Base-by-base conservation (phyloP, 2,329 filamentous ascomycete genomes). In the Colletotrichum abscissum region DNA sequence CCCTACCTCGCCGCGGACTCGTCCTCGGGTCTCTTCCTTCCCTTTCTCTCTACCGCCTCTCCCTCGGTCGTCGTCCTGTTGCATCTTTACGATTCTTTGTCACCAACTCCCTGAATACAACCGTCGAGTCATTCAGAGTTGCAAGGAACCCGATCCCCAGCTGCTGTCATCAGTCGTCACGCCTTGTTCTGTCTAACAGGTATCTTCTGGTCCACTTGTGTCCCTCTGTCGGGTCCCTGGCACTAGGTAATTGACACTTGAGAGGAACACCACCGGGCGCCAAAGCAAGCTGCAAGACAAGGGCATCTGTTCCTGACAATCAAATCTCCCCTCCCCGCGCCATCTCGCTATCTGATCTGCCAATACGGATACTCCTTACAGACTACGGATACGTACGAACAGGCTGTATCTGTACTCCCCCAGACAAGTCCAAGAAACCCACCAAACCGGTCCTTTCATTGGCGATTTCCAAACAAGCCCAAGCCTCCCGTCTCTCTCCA, bases 21-120 rank as follows among this genome's bases (percentile, higher is more conserved):
- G 52, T 62, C 59, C 24, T 52, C 55, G 42, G 8, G 19, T 8
- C 55, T 62, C 30, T 68, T 60, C 6, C 11, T 7, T 16, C 28
- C 55, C 60, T 26, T 22, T 30, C 62, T 62, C 58, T 46, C 26
- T 46, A 67, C 73, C 65, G 70, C 73, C 59, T 65, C 56, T 68
- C 70, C 70, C 73, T 69, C 73, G 69, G 73, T 75, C 69, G 60
- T 60, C 70, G 49, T 35, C 35, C 46, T 69, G 59, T 56, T 59
- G 55, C 46, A 28, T 60, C 33, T 12, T 38, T 57, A 24, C 62
- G n/a, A 24, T 60, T 55, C 60, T 65, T 70, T 60, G 60, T 60
- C 59, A 38, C 56, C 22, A 49, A 33, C 54, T 69, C 67, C 46
- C 67, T 60, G 54, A 33, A 63, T 68, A 22, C 63, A n/a, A 33